Percentiles rank a stretch among this genome's conserved stretches.
phyloP scores from a whole-genome alignment of 169 alveolate species.

The Plasmodium yoelii region DNA sequence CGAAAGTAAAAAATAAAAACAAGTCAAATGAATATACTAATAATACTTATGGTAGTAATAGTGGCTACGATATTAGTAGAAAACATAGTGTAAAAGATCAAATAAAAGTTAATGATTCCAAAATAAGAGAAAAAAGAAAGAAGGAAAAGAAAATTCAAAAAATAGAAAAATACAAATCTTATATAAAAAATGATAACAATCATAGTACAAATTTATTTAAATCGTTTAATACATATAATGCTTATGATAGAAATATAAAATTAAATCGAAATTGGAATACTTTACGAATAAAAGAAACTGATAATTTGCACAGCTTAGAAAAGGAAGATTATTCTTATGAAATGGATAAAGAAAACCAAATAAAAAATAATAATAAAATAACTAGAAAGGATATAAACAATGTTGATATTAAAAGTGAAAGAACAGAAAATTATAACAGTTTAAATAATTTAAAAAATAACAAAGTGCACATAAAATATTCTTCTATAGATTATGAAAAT shows the following conservation, averaged over 20 bases:
- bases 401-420: constrained; percentile 7
- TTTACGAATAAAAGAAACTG: background rate
- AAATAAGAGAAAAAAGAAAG: constrained; percentile 29
- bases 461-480: background rate
- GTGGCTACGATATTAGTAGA: background rate
- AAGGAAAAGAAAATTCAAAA: constrained; percentile 12
- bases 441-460: background rate
- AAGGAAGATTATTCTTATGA: constrained; percentile 1
- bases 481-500: constrained; percentile 12
- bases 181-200: background rate
- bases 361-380: background rate
- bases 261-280: background rate
- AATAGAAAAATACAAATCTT: constrained; percentile 5
- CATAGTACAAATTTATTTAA: background rate
- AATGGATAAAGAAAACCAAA: background rate
- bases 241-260: background rate
- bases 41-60: background rate
- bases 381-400: background rate
- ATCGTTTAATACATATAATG: background rate
- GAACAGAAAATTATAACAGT: background rate
- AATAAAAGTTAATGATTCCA: constrained; percentile 31
- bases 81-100: constrained; percentile 6
- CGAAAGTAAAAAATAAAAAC: too few relatives aligned
- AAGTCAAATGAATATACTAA: too few relatives aligned
- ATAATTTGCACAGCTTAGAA: background rate